A percentile compares a stretch with the other conserved stretches of the same genome.
Evolutionary conservation across 176 grass and related monocot genomes (phyloP).

Genomic region (Rhynchospora pubera): DNA sequence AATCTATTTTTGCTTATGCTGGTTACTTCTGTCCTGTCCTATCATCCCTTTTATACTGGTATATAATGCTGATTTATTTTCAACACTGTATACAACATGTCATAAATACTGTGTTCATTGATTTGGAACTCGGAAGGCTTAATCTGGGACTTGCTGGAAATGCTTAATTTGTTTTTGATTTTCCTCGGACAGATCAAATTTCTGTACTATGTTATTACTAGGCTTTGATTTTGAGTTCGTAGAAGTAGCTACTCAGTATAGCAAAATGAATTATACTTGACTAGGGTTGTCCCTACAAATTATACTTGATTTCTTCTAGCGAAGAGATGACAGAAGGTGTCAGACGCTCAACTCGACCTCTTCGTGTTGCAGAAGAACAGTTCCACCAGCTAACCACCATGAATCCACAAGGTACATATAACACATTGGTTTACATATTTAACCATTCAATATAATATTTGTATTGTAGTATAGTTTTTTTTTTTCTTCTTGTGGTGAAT

Average conservation of each 20-base stretch:
- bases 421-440: neutral
- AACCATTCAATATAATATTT: neutral
- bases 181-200: neutral
- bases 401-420: slow-evolving; percentile 31
- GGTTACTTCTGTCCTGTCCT: neutral
- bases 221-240: neutral
- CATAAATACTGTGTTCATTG: neutral
- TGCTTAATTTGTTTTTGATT: neutral
- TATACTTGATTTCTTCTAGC: slow-evolving; percentile 27
- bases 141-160: neutral
- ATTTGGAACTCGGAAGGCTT: neutral
- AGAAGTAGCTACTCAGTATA: neutral
- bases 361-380: slow-evolving; percentile 49
- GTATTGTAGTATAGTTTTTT: slow-evolving; percentile 7
- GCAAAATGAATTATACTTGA: neutral
- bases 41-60: neutral
- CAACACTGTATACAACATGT: neutral
- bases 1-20: neutral
- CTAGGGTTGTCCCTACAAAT: neutral
- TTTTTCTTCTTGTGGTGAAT: no score
- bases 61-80: neutral
- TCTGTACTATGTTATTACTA: neutral
- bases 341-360: slow-evolving; percentile 38
- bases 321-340: slow-evolving; percentile 55
- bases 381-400: slow-evolving; percentile 29